A percentile compares a stretch with the other conserved stretches of the same genome.
Conservation (phyloP, 2,329 filamentous ascomycete species). For the Sordariomycetes sp. region DNA sequence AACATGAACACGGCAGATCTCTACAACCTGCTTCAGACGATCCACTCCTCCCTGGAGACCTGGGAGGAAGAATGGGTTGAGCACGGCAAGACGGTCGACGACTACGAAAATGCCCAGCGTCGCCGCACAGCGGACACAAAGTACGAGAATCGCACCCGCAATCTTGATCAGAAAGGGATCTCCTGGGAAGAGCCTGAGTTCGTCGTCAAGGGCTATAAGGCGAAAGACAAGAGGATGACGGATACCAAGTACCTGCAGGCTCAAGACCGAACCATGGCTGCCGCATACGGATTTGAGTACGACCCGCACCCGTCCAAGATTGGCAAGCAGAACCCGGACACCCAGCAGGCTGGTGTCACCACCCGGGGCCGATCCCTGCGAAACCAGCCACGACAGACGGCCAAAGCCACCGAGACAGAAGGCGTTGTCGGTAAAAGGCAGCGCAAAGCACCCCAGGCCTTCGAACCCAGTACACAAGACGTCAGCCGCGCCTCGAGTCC, state of each 20-base stretch:
- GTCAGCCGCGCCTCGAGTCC: constrained; percentile 44
- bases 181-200: constrained; percentile 43
- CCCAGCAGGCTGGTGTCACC: constrained; percentile 39
- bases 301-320: constrained; percentile 48
- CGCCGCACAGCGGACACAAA: constrained; percentile 39
- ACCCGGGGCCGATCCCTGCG: constrained; percentile 44
- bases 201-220: constrained; percentile 42
- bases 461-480: constrained; percentile 41
- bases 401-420: constrained; percentile 46
- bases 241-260: constrained; percentile 37
- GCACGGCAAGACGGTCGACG: constrained; percentile 41
- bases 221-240: constrained; percentile 26
- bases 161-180: constrained; percentile 27
- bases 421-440: constrained; percentile 42
- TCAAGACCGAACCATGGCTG: constrained; percentile 50
- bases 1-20: constrained; percentile 37
- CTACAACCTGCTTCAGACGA: constrained; percentile 31
- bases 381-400: constrained; percentile 47
- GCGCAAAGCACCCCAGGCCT: constrained; percentile 40
- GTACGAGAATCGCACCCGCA: constrained; percentile 33
- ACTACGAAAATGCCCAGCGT: constrained; percentile 47
- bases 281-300: constrained; percentile 52
- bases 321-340: constrained; percentile 48
- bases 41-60: constrained; percentile 34
- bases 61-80: constrained; percentile 47